Evolutionary conservation across 257 asterid species (phyloP).

Genomic region (Solanum etuberosum): DNA sequence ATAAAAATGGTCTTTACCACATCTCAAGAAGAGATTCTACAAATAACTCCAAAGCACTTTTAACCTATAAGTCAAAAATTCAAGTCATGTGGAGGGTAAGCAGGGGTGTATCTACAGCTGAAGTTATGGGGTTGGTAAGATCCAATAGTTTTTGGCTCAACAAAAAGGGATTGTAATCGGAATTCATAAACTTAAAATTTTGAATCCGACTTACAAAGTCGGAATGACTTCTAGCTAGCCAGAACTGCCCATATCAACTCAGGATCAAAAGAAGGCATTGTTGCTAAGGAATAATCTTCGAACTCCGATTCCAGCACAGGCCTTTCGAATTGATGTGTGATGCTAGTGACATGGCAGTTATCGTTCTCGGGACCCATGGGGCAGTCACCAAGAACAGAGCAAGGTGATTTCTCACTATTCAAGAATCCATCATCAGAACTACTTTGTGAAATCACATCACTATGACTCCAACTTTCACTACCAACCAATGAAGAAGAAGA

Average conservation of each 20-base stretch:
- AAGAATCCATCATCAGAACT: conserved; percentile 44
- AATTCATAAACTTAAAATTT: not conserved
- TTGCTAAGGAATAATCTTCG: conserved; percentile 49
- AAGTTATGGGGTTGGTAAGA: not conserved
- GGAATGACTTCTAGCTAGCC: conserved; percentile 35
- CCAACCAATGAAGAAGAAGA: not conserved
- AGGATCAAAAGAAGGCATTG: conserved; percentile 83
- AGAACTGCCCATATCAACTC: conserved; percentile 91
- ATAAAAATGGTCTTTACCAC: not conserved
- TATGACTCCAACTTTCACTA: conserved; percentile 18
- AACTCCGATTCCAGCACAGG: conserved; percentile 16
- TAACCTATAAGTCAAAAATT: not conserved
- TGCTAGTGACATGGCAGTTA: not conserved
- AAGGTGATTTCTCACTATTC: conserved; percentile 32
- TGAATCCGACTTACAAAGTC: not conserved
- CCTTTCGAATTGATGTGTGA: not conserved
- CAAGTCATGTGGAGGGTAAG: not conserved
- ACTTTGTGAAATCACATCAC: conserved; percentile 24
- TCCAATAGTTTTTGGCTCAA: not conserved
- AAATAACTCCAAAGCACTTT: not conserved
- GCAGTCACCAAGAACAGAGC: conserved; percentile 20
- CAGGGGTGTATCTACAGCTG: not conserved
- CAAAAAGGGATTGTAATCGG: not conserved
- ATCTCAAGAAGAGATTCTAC: not conserved
- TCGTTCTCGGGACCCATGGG: not conserved